Percentiles rank a stretch among this genome's conserved stretches.
Evolutionary conservation across 179 eudicot species (phyloP).

Genomic region (Beta macrorhiza): DNA sequence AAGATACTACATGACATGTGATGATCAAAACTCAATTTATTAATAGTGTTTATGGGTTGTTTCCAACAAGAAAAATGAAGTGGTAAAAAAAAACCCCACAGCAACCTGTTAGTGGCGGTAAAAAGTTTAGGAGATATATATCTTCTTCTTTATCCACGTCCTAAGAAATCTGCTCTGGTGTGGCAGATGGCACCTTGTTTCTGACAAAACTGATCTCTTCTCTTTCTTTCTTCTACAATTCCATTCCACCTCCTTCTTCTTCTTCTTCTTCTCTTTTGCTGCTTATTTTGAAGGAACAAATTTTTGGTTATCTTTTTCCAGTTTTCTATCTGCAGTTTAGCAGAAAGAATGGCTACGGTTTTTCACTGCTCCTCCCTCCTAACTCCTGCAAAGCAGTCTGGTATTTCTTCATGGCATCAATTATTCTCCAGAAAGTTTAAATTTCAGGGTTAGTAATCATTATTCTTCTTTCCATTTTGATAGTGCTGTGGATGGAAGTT

Average conservation of each 20-base stretch:
- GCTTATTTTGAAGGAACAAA: neutral
- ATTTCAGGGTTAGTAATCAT: slow-evolving; percentile 24
- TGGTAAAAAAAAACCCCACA: no score
- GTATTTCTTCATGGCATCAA: slow-evolving; percentile 17
- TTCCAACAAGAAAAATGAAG: no score
- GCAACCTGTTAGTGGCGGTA: no score
- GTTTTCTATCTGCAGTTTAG: neutral
- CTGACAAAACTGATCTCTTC: neutral
- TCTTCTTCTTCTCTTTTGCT: neutral
- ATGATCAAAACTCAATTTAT: no score
- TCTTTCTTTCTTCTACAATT: neutral
- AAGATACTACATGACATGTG: no score
- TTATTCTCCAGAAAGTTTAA: slow-evolving; percentile 25
- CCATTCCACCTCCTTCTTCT: neutral
- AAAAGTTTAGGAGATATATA: no score
- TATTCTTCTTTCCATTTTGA: neutral
- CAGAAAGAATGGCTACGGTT: slow-evolving; percentile 9
- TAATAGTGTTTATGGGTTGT: no score
- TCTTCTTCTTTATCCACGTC: neutral
- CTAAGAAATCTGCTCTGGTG: neutral
- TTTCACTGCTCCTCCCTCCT: slow-evolving; percentile 30
- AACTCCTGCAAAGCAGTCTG: slow-evolving; percentile 23
- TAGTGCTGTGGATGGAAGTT: neutral
- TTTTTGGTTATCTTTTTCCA: no score
- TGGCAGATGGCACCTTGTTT: neutral